Base-by-base conservation (phyloP, 2,329 filamentous ascomycete genomes). In the Akanthomyces muscarius region DNA sequence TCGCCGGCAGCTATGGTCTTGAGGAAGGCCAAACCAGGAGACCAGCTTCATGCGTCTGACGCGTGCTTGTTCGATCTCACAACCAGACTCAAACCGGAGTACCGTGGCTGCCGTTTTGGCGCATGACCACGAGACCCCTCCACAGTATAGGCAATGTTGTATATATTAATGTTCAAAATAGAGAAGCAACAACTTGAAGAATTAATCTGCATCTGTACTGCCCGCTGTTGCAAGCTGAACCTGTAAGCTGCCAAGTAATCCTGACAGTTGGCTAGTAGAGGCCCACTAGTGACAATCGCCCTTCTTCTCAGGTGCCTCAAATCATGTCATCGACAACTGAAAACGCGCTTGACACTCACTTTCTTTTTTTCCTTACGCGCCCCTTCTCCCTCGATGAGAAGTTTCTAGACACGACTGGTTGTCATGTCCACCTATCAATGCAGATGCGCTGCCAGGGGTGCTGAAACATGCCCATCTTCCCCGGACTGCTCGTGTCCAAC, bases 381-480 rank as follows among this genome's bases (percentile, higher is more conserved):
- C 5, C 8, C 18, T 23, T 45, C n/a, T 21, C 42, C 42, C 42
- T 45, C 21, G 4, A 10, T 10, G 38, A 5, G 13, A 7, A 41
- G 4, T 41, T 18, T 41, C 3, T 16, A 16, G 7, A 36, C 10
- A 41, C 38, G 14, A 41, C 38, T 41, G 38, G 14, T 10, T 3
- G 38, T 7, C 38, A 21, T 41, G 38, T 41, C 38, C 38, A 41
- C 38, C 38, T 16, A 3, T 41, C 13, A 41, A 41, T 41, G 14
- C 38, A 16, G 38, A 14, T 16, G 38, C 36, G 33, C 23, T 2
- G 38, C 21, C 33, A 30, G 47, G 45, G 56, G 50, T 42, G 45
- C 56, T 51, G 56, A 60, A 60, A 60, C 56, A 60, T 11, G n/a
- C 28, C 28, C 30, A 13, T n/a, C n/a, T 25, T 58, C 30, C 7